These are phyloP conservation scores for Aspergillus alliaceus DNA, from an alignment of 2,329 filamentous ascomycete genomes.

Conservation along the genomic window DNA sequence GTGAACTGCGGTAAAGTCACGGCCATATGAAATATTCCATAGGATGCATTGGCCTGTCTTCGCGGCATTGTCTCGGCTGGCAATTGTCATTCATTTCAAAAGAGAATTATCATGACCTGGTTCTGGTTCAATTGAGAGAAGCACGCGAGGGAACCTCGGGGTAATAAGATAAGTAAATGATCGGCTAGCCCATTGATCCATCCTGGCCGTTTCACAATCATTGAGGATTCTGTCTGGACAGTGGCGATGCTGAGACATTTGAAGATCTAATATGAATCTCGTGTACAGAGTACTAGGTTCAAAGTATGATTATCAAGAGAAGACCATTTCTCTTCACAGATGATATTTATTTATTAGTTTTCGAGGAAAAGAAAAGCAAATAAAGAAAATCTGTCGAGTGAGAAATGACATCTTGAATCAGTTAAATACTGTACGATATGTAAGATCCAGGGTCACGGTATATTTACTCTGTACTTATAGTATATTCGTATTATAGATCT, in stretches of 20 bases:
- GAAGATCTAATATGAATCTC: background rate
- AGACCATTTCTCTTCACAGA: no score
- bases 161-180: background rate
- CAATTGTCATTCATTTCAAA: background rate
- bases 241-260: background rate
- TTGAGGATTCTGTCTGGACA: background rate
- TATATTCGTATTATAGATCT: no score
- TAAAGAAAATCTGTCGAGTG: no score
- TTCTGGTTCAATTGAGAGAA: no score
- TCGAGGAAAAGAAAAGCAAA: no score
- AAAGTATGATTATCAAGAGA: no score
- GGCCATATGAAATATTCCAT: background rate
- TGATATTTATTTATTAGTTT: no score
- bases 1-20: background rate
- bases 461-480: no score
- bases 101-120: background rate
- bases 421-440: no score
- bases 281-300: no score
- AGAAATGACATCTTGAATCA: no score
- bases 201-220: background rate
- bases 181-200: background rate
- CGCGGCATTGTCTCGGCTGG: background rate
- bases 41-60: background rate
- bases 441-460: background rate
- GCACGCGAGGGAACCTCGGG: background rate